A percentile compares a stretch with the other conserved stretches of the same genome.
These are phyloP conservation scores for Elaeis guineensis DNA, from an alignment of 176 grass and related monocot species.

Conservation along the genomic window DNA sequence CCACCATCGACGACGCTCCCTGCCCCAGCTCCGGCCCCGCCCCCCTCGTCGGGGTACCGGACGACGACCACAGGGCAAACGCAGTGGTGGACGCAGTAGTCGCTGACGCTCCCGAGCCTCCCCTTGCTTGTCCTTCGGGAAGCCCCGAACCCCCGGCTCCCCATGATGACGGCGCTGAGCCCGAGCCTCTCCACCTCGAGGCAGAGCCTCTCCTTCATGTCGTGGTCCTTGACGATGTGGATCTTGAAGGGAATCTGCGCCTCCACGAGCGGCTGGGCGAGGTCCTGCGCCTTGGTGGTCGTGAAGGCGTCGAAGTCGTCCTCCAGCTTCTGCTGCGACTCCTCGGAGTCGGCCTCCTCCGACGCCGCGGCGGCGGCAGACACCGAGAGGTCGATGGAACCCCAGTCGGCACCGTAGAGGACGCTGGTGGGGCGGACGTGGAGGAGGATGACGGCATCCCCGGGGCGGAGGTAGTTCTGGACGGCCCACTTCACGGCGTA, in stretches of 20 bases:
- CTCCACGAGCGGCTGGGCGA: constrained; percentile 64
- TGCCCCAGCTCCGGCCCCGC: constrained; percentile 15
- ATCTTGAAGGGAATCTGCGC: constrained; percentile 76
- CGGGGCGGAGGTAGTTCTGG: constrained; percentile 89
- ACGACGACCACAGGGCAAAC: constrained; percentile 92
- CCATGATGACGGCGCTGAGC: constrained; percentile 90
- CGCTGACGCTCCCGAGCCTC: constrained; percentile 84
- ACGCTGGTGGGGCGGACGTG: constrained; percentile 84
- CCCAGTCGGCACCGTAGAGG: constrained; percentile 94
- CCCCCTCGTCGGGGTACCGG: constrained; percentile 53
- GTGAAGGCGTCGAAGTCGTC: constrained; percentile 75
- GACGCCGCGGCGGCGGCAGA: constrained; percentile 15
- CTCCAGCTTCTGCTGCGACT: constrained; percentile 60
- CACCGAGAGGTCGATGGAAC: constrained; percentile 57
- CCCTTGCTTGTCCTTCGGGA: constrained; percentile 54
- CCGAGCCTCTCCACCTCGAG: constrained; percentile 91
- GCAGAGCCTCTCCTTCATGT: constrained; percentile 99
- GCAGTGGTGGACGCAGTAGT: constrained; percentile 96
- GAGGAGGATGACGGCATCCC: constrained; percentile 84
- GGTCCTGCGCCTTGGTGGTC: constrained; percentile 56
- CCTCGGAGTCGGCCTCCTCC: constrained; percentile 38
- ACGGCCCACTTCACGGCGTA: constrained; percentile 77
- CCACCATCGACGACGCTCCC: constrained; percentile 1
- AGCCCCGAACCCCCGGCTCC: constrained; percentile 85
- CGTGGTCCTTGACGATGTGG: constrained; percentile 92